These are phyloP conservation scores for Plasmodium knowlesi DNA, from an alignment of 169 alveolate genomes.

Conservation along the genomic window DNA sequence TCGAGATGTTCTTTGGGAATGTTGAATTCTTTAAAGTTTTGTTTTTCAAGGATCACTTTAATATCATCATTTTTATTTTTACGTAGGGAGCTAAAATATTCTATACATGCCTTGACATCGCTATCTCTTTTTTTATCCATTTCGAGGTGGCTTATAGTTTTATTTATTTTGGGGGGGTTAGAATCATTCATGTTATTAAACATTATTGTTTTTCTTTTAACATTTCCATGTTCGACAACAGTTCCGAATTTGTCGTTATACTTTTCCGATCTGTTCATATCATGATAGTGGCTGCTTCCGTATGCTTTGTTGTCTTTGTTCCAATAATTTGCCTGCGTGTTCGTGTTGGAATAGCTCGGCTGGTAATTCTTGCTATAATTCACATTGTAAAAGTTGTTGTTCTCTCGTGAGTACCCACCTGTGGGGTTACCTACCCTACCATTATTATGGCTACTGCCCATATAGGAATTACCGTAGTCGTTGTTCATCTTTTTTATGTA, in stretches of 20 bases:
- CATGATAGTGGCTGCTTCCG: background rate
- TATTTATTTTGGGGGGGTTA: background rate
- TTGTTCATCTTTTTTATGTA: background rate
- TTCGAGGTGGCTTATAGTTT: background rate
- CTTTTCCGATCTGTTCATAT: background rate
- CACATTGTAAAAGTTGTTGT: background rate
- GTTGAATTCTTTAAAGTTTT: constrained; percentile 30
- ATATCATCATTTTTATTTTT: constrained; percentile 12
- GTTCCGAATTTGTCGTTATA: constrained; percentile 16
- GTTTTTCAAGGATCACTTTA: constrained; percentile 34
- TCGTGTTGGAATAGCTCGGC: background rate
- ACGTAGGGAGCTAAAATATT: constrained; percentile 41
- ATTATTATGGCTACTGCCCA: background rate
- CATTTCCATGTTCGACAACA: constrained; percentile 52
- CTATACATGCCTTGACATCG: constrained; percentile 47
- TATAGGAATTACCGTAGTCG: background rate
- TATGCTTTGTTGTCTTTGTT: background rate
- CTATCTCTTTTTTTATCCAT: constrained; percentile 24
- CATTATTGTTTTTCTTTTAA: constrained; percentile 40
- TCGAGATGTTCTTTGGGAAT: constrained; percentile 44
- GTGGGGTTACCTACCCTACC: background rate
- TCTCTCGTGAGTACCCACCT: background rate
- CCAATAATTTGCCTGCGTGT: background rate
- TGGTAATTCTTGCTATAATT: background rate
- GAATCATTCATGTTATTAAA: constrained; percentile 24